phyloP scores from a whole-genome alignment of 2,329 filamentous ascomycete genomes.

The Pezicula carpinea region DNA sequence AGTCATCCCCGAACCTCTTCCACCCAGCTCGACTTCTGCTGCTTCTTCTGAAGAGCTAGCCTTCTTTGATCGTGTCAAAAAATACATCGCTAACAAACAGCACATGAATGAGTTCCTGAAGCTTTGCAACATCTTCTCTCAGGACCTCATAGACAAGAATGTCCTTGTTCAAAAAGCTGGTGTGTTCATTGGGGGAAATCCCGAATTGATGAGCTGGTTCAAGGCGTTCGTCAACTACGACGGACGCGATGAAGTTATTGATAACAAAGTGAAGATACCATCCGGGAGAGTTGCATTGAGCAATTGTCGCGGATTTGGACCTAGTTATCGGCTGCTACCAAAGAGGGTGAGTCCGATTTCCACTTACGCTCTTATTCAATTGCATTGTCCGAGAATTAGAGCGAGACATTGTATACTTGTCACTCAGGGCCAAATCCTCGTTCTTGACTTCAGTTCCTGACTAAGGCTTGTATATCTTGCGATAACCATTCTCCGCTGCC shows the following conservation, averaged over 20 bases:
- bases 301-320: conserved; percentile 92
- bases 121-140: conserved; percentile 90
- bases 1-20: conserved; percentile 79
- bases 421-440: too few relatives aligned
- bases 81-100: conserved; percentile 88
- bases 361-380: conserved; percentile 5
- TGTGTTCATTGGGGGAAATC: conserved; percentile 81
- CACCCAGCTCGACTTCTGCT: conserved; percentile 67
- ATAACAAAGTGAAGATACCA: conserved; percentile 72
- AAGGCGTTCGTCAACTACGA: conserved; percentile 78
- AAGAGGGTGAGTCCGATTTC: conserved; percentile 55
- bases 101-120: conserved; percentile 96
- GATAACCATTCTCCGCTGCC: background rate
- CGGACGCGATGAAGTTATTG: conserved; percentile 70
- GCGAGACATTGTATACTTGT: background rate
- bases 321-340: conserved; percentile 89
- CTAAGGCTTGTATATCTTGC: too few relatives aligned
- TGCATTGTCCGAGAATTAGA: background rate
- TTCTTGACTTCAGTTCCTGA: too few relatives aligned
- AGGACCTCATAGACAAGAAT: conserved; percentile 84
- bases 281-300: conserved; percentile 83
- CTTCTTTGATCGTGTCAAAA: conserved; percentile 96
- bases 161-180: conserved; percentile 78
- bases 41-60: conserved; percentile 80
- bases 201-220: conserved; percentile 86